phyloP scores from a whole-genome alignment of 1,284 basidiomycete genomes.

The Cronartium ribicola region DNA sequence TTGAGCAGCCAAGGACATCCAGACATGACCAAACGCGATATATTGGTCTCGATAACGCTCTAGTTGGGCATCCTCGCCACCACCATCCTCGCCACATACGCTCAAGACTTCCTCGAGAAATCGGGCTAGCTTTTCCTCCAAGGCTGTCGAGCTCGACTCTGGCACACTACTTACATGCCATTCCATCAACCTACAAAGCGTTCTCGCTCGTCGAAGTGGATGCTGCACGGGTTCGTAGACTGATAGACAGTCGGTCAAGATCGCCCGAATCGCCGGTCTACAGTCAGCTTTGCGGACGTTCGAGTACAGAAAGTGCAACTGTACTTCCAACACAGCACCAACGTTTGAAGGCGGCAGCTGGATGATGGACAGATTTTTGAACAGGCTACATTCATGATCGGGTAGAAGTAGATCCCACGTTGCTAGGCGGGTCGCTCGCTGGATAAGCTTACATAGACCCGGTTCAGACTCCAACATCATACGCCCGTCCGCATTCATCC shows the following conservation, averaged over 20 bases:
- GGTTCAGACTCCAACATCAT: slow-evolving; percentile 4
- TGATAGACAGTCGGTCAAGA: slow-evolving; percentile 21
- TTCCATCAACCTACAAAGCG: slow-evolving; percentile 30
- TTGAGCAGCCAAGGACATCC: slow-evolving; percentile 34
- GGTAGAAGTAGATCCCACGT: slow-evolving; percentile 34
- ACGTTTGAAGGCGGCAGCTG: slow-evolving; percentile 13
- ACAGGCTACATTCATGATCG: slow-evolving; percentile 29
- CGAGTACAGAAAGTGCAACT: slow-evolving; percentile 31
- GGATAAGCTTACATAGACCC: slow-evolving; percentile 32
- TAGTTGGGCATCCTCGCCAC: slow-evolving; percentile 16
- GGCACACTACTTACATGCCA: slow-evolving; percentile 28
- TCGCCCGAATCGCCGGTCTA: slow-evolving; percentile 17
- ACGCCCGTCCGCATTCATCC: slow-evolving; percentile 16
- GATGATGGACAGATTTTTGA: slow-evolving; percentile 11
- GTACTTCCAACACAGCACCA: slow-evolving; percentile 37
- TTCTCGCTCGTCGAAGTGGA: slow-evolving; percentile 37
- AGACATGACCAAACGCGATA: slow-evolving; percentile 19
- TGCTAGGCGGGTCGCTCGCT: slow-evolving; percentile 35
- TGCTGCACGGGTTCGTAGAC: slow-evolving; percentile 21
- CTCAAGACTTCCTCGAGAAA: slow-evolving; percentile 18
- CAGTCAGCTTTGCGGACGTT: slow-evolving; percentile 29
- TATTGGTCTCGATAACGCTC: slow-evolving; percentile 22
- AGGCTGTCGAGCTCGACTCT: slow-evolving; percentile 12
- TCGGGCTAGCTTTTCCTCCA: slow-evolving; percentile 8
- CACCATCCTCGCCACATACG: slow-evolving; percentile 10